Evolutionary conservation across 2,329 filamentous ascomycete genomes (phyloP), one percentile per base, ranked within the genome.

Genomic region (Hymenoscyphus scutula): DNA sequence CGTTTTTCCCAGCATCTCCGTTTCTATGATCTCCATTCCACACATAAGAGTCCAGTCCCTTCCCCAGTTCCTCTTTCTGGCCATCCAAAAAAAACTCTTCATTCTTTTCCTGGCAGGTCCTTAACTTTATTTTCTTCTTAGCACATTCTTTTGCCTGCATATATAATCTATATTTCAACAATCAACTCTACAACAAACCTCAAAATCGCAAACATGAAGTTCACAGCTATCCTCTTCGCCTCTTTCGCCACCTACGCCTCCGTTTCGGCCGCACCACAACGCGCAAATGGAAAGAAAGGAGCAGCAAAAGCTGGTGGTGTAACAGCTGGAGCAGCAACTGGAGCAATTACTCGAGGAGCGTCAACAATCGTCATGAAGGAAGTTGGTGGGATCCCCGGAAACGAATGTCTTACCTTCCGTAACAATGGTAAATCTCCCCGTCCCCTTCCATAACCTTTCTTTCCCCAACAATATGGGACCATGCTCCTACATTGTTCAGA

Each of bases 341-440:
- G 29, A 29, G n/a, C 53, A 17, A 37, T 62, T 15, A 61, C 56
- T 17, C 51, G 53, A 15, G 61, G 69, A 48, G 60, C 64, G 11
- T 59, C 69, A 25, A 77, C 74, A 0, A 65, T 77, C 4, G 76
- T 78, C n/a, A 72, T 77, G 62, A 75, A 73, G 41, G 76, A 79
- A 66, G 68, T 76, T 56, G 71, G 69, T 19, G 76, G 77, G 23
- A 68, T 78, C 5, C 70, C 74, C 0, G 67, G 65, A 29, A 67
- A 69, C 45, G 67, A 69, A 53, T 69, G 67, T 41, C 53, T 79
- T n/a, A 78, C 76, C 15, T 78, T 78, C 67, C 73, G 77, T 61
- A 78, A 79, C 66, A 77, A 78, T 59, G 76, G 76, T 76, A 64
- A 13, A 60, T 37, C 5, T 8, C 27, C 25, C 15, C 11, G 19